Evolutionary conservation across 1,139 yeast genomes (phyloP).

Genomic region (Candida sanyaensis): DNA sequence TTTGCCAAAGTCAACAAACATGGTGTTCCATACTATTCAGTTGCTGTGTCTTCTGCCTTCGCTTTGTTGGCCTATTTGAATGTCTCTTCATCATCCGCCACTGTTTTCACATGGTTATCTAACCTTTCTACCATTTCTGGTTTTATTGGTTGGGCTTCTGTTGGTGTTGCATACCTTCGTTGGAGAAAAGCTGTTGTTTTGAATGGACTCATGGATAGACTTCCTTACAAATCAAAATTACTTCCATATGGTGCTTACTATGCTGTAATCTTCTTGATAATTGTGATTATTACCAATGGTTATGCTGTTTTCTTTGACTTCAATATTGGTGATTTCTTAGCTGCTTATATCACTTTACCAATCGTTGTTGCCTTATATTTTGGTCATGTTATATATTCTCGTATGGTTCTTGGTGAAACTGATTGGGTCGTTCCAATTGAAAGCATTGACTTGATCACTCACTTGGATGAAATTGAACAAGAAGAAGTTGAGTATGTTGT

Average conservation of each 20-base stretch:
- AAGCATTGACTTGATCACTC: slow-evolving; percentile 47
- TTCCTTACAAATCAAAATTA: slow-evolving; percentile 48
- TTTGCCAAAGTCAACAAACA: slow-evolving; percentile 57
- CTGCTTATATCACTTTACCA: slow-evolving; percentile 64
- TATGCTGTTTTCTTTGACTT: slow-evolving; percentile 56
- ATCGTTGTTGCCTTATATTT: slow-evolving; percentile 48
- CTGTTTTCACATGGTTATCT: slow-evolving; percentile 64
- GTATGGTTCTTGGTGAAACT: slow-evolving; percentile 30
- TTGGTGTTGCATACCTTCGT: slow-evolving; percentile 47
- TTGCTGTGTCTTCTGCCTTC: slow-evolving; percentile 28
- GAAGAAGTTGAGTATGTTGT: slow-evolving; percentile 33
- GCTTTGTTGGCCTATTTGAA: slow-evolving; percentile 64
- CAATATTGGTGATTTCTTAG: slow-evolving; percentile 55
- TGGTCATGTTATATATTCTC: slow-evolving; percentile 32
- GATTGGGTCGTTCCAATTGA: too few species aligned
- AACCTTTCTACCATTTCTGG: slow-evolving; percentile 75
- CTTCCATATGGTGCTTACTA: slow-evolving; percentile 55
- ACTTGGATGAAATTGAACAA: slow-evolving; percentile 43
- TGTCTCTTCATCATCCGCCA: slow-evolving; percentile 52
- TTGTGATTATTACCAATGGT: slow-evolving; percentile 59
- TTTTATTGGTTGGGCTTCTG: slow-evolving; percentile 64
- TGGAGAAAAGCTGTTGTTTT: slow-evolving; percentile 54
- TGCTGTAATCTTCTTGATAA: slow-evolving; percentile 44
- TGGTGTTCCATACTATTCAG: slow-evolving; percentile 64
- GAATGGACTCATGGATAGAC: slow-evolving; percentile 44